Evolutionary conservation across 2,329 filamentous ascomycete genomes (phyloP).

Genomic region (Fusarium paranaense): DNA sequence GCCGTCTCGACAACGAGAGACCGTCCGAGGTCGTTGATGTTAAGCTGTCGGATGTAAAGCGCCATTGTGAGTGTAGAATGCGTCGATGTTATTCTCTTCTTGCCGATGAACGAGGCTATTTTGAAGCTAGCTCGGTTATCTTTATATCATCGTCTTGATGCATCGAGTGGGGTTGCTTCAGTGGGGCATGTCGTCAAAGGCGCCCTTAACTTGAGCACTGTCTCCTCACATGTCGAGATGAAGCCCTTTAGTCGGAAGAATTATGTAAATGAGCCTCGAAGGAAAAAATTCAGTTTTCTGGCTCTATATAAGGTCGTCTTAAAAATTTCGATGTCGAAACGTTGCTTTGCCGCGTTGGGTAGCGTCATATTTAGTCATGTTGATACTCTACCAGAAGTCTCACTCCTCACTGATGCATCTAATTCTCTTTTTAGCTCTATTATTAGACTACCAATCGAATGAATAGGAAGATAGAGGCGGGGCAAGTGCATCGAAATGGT

Average conservation of each 20-base stretch:
- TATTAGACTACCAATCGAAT: neutral
- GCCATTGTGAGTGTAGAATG: conserved; percentile 24
- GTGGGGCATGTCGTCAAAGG: neutral
- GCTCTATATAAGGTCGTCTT: neutral
- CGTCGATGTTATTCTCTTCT: neutral
- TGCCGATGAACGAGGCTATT: neutral
- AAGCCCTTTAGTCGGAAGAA: neutral
- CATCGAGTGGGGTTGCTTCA: neutral
- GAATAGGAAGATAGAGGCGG: too few species aligned
- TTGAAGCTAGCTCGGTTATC: neutral
- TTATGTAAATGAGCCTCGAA: neutral
- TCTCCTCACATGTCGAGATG: neutral
- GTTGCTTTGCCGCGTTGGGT: neutral
- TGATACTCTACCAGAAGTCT: neutral
- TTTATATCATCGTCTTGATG: neutral
- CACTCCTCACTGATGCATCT: neutral
- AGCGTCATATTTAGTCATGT: neutral
- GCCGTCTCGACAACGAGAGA: conserved; percentile 42
- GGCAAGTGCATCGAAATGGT: neutral
- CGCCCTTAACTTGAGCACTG: neutral
- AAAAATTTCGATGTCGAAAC: neutral
- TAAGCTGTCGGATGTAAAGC: conserved; percentile 40
- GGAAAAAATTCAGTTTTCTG: neutral
- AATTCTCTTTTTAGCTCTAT: neutral
- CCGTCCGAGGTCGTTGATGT: conserved; percentile 39